Base-by-base conservation (phyloP, 2,329 filamentous ascomycete species). In the Phaeosphaeria sp. region DNA sequence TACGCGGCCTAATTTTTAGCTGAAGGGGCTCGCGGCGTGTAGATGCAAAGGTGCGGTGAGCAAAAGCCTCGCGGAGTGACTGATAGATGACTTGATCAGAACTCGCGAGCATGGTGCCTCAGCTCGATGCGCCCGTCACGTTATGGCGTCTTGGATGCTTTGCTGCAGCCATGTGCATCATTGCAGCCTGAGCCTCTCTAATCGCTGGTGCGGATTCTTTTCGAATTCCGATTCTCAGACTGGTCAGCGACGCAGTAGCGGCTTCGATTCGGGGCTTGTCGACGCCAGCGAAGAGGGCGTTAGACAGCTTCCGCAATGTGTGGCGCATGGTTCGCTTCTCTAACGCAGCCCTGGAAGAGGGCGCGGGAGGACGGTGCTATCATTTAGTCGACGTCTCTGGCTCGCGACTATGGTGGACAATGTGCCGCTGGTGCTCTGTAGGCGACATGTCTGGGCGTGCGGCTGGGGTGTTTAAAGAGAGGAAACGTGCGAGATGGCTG, bases 401-500 rank as follows among this genome's bases (percentile, higher is more conserved):
- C 54, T 46, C 58, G 56, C 54, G 46, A 60, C 53, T 52, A 39
- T n/a, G 36, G 54, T 50, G 55, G 57, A 41, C 59, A 53, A 10
- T 49, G 59, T 27, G 39, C 60, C 55, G 52, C 33, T 55, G 55
- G 44, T 48, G 47, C 39, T 48, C 22, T 25, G 59, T 46, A 68
- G 65, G 62, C 66, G 66, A 69, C 54, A 71, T 67, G 69, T 65
- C 64, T 67, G 63, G 68, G 66, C 52, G 46, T 42, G 46, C 52
- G 55, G 54, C 59, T 51, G 61, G 66, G 56, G 54, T 65, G 54
- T 56, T 65, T 66, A 66, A 69, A 71, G 65, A 65, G 60, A 44
- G 36, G 11, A 58, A 27, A 52, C 48, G 56, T 55, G 63, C 61
- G 52, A 59, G 18, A 21, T 59, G 62, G 66, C 65, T 60, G 65